A percentile compares a stretch with the other conserved stretches of the same genome.
These are phyloP conservation scores for Fusarium sororula DNA, from an alignment of 2,329 filamentous ascomycete species.

Conservation along the genomic window DNA sequence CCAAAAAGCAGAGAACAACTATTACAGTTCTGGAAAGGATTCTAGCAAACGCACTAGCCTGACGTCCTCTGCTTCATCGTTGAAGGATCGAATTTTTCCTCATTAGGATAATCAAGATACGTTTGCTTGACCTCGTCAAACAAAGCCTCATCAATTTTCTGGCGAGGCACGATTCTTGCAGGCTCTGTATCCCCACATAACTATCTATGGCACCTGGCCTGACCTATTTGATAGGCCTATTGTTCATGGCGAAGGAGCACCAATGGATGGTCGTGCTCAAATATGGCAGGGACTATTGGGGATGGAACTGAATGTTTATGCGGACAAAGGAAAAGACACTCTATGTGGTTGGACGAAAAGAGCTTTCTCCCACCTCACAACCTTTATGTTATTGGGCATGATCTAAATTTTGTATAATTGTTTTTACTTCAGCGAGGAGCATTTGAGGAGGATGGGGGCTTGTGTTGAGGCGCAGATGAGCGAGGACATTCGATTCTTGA, in stretches of 20 bases:
- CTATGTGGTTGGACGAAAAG: neutral
- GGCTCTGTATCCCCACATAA: neutral
- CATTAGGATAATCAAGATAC: slow-evolving; percentile 6
- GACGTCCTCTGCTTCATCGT: slow-evolving; percentile 37
- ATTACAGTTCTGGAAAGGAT: slow-evolving; percentile 35
- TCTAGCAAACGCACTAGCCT: slow-evolving; percentile 37
- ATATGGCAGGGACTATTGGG: neutral
- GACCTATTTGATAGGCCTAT: neutral
- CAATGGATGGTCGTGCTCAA: neutral
- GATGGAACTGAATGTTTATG: neutral
- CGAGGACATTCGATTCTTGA: slow-evolving; percentile 22
- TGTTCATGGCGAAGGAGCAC: neutral
- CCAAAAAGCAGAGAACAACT: slow-evolving; percentile 36
- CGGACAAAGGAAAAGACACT: neutral
- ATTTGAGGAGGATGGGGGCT: slow-evolving; percentile 23
- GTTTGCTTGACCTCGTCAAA: neutral
- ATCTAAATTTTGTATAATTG: slow-evolving; percentile 22
- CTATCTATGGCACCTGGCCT: neutral
- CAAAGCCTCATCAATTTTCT: neutral
- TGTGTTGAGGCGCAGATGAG: slow-evolving; percentile 10
- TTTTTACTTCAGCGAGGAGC: slow-evolving; percentile 35
- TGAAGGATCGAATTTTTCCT: slow-evolving; percentile 41
- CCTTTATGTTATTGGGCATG: slow-evolving; percentile 11
- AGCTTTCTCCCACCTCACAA: neutral
- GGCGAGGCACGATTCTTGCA: neutral